Evolutionary conservation across 2,329 filamentous ascomycete genomes (phyloP), one percentile per base, ranked within the genome.

Genomic region (Rosellinia necatrix): DNA sequence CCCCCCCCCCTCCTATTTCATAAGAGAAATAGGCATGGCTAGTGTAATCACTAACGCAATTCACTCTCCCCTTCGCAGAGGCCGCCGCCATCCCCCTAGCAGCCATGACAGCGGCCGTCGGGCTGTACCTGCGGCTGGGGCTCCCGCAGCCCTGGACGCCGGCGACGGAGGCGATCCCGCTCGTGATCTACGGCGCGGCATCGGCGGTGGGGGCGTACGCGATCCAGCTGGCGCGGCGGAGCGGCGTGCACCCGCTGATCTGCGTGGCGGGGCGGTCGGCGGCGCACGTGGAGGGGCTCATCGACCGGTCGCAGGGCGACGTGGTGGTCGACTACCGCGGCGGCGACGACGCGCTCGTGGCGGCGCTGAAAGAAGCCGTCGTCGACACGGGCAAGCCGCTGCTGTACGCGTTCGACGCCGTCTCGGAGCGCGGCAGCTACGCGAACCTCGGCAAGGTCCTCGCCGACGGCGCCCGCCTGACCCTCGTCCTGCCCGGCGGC

Each of bases 161-260:
- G 0, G 66, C 73, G 2, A 68, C 60, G 0, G 66, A 68, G 19
- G 13, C 65, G 1, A 66, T 58, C 4, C 74, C 73, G 4, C 68
- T 74, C 4, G 68, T 84, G 42, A 76, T 85, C 56, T 85, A 85
- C 69, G 79, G 82, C 21, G 81, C 76, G 0, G 75, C 80, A 1
- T 78, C 78, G 0, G 77, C 84, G 0, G 83, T 87, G 1, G 85
- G 85, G 6, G 71, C 79, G 4, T 87, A 81, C 63, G 79, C 78
- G 0, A 70, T 87, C 38, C 82, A 88, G 67, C 73, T 87, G 13
- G 82, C 82, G 9, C 65, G 61, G 4, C 71, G 72, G 7, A 77
- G 76, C 56, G 81, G 83, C 65, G 82, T 88, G 58, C 82, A 86
- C 68, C 85, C 85, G 0, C 70, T 88, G 38, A 83, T 88, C 59